Conservation (phyloP, 2,329 filamentous ascomycete species). For the Diplocarpon rosae region DNA sequence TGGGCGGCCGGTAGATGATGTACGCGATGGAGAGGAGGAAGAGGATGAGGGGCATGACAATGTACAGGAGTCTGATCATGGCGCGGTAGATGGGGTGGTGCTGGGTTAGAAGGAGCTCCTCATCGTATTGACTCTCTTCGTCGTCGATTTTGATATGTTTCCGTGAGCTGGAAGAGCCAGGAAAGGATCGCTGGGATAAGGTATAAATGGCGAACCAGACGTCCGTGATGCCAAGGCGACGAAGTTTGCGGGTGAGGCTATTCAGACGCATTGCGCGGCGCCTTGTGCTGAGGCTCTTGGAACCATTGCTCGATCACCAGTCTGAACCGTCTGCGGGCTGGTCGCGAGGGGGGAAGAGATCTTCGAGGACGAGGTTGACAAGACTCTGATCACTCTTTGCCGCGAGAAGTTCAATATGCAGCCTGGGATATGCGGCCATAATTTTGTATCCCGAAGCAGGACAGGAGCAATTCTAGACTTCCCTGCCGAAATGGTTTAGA, state of each 20-base stretch:
- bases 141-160: slow-evolving; percentile 26
- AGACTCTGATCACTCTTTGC: too few relatives aligned
- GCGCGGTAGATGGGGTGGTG: background rate
- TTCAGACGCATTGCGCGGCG: slow-evolving; percentile 11
- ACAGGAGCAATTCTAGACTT: too few relatives aligned
- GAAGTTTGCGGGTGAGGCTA: slow-evolving; percentile 6
- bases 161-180: background rate
- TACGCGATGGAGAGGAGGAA: slow-evolving; percentile 40
- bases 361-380: too few relatives aligned
- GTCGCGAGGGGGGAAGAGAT: too few relatives aligned
- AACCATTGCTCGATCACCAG: slow-evolving; percentile 3
- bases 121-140: slow-evolving; percentile 16
- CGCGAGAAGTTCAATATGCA: too few relatives aligned
- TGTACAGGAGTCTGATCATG: slow-evolving; percentile 9
- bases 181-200: background rate
- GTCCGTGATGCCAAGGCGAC: slow-evolving; percentile 8
- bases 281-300: background rate
- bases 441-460: too few relatives aligned
- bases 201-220: slow-evolving; percentile 4
- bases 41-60: slow-evolving; percentile 15
- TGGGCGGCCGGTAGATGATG: slow-evolving; percentile 70
- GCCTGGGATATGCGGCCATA: too few relatives aligned
- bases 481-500: too few relatives aligned
- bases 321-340: too few relatives aligned
- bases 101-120: background rate